phyloP scores from a whole-genome alignment of 495 filamentous ascomycete species.

The Penicillium dipodomyicola region DNA sequence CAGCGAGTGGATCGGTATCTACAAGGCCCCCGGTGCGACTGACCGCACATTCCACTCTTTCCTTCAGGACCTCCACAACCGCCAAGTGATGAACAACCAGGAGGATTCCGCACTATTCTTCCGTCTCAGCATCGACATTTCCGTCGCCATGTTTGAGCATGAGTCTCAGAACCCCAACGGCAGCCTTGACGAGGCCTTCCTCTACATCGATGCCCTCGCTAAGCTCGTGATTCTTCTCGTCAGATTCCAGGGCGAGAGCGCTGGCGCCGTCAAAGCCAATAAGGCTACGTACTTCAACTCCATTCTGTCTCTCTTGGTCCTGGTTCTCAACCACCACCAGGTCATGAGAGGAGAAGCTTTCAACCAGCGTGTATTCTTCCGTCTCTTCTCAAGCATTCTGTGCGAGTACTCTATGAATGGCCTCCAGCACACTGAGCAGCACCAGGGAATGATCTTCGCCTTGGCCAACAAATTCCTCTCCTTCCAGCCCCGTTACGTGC shows the following conservation, averaged over 20 bases:
- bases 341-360: conserved; percentile 76
- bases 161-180: conserved; percentile 56
- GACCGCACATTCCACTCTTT: conserved; percentile 74
- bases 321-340: conserved; percentile 84
- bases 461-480: conserved; percentile 73
- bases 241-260: conserved; percentile 60
- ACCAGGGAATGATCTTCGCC: conserved; percentile 66
- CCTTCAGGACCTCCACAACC: conserved; percentile 76
- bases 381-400: conserved; percentile 81
- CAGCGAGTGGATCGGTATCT: conserved; percentile 86
- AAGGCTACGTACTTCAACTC: conserved; percentile 70
- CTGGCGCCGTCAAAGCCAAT: conserved; percentile 55
- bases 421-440: conserved; percentile 52
- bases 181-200: conserved; percentile 66
- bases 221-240: conserved; percentile 76
- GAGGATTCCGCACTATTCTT: conserved; percentile 78
- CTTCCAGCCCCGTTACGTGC: conserved; percentile 71
- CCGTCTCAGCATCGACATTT: conserved; percentile 75
- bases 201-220: conserved; percentile 81
- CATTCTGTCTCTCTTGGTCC: conserved; percentile 68
- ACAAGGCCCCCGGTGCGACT: conserved; percentile 65
- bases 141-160: conserved; percentile 72
- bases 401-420: conserved; percentile 58
- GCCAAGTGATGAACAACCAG: conserved; percentile 63
- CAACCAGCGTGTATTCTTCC: conserved; percentile 86